Conservation (phyloP, 2,329 filamentous ascomycete species). For the Cryoendolithus antarcticus region DNA sequence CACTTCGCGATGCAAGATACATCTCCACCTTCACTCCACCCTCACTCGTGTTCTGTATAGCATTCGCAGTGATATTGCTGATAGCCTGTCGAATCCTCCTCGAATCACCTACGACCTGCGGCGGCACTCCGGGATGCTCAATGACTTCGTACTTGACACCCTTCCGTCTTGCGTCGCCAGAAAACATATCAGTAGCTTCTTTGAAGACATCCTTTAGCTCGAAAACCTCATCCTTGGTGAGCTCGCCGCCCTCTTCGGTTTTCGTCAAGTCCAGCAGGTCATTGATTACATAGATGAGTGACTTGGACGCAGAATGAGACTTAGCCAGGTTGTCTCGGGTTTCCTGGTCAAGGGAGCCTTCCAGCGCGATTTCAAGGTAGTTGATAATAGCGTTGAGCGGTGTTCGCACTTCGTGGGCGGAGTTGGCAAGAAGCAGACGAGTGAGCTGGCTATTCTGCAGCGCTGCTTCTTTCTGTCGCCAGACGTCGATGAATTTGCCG, state of each 20-base stretch:
- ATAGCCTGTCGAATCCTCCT: slow-evolving; percentile 70
- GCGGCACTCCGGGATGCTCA: slow-evolving; percentile 56
- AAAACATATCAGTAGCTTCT: slow-evolving; percentile 68
- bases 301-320: slow-evolving; percentile 85
- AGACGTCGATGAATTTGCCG: slow-evolving; percentile 81
- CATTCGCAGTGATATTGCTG: slow-evolving; percentile 73
- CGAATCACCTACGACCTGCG: slow-evolving; percentile 63
- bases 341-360: slow-evolving; percentile 66
- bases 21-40: slow-evolving; percentile 61
- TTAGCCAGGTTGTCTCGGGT: slow-evolving; percentile 72
- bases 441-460: slow-evolving; percentile 73
- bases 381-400: slow-evolving; percentile 94
- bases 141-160: slow-evolving; percentile 57
- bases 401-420: slow-evolving; percentile 81
- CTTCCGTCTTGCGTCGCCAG: slow-evolving; percentile 63
- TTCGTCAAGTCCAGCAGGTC: slow-evolving; percentile 85
- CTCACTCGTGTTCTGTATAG: slow-evolving; percentile 60
- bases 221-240: slow-evolving; percentile 72
- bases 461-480: slow-evolving; percentile 78
- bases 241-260: slow-evolving; percentile 54
- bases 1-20: slow-evolving; percentile 45
- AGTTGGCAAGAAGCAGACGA: slow-evolving; percentile 67
- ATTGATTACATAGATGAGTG: slow-evolving; percentile 86
- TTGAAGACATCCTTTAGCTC: slow-evolving; percentile 57
- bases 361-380: slow-evolving; percentile 80